Base-by-base conservation (phyloP, 2,329 filamentous ascomycete species). In the Sporothrix brunneoviolacea region DNA sequence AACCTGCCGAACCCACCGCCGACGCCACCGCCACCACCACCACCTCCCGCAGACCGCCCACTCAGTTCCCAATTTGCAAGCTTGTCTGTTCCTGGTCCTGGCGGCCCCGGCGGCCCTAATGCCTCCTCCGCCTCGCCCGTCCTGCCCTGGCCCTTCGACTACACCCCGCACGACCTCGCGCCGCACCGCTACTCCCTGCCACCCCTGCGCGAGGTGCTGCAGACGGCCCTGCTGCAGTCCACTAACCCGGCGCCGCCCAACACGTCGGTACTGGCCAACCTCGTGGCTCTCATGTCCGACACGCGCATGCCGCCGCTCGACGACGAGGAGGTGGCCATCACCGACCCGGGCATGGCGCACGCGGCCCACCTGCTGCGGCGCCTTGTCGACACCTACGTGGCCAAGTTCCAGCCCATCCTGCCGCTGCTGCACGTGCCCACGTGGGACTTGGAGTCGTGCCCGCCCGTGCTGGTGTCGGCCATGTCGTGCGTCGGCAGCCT, bases 401-500 rank as follows among this genome's bases (percentile, higher is more conserved):
- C 54, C 3, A 39, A 43, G 8, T 65, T 64, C 43, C 62, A 65
- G 35, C 53, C 57, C 3, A 60, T 64, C 35, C 58, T 62, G 32
- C 59, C 63, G 1, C 59, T 64, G 12, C 54, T 65, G 13, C 63
- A 65, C 41, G 32, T 54, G n/a, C 58, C 63, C 4, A 62, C 63
- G 1, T 65, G 59, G 58, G 56, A 53, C n/a, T 50, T 61, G 32
- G 39, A 36, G 1, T 48, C 41, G 4, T 51, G 53, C 12, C 59
- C 64, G 1, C 58, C 58, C 8, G 57, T 58, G 3, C 48, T 65
- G 4, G 47, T 65, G 2, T 56, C 61, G 18, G 56, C 62, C 24
- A 63, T 65, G 60, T 59, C 61, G 1, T 64, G 60, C 15, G 53
- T 66, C n/a, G 61, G 61, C 5, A 59, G 61, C 1, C 38, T 62